These are phyloP conservation scores for Mimosa pudica DNA, from an alignment of 306 rosid genomes.

Conservation along the genomic window DNA sequence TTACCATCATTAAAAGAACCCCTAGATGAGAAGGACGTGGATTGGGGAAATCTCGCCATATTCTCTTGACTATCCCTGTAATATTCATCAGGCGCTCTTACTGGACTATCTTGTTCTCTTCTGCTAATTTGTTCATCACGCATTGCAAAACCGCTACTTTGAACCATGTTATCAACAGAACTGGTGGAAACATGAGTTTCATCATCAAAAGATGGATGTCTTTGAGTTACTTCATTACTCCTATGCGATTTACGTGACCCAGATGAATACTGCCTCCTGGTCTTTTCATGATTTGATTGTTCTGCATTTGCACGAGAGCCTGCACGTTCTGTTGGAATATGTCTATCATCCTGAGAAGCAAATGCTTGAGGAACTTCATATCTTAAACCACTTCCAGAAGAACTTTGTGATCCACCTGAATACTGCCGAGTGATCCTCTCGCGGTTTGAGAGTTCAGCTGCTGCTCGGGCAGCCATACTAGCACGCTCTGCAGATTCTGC, in stretches of 20 bases:
- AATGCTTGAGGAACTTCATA: constrained; percentile 50
- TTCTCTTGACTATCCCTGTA: constrained; percentile 40
- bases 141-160: constrained; percentile 39
- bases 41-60: constrained; percentile 34
- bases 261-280: constrained; percentile 51
- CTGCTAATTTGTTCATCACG: constrained; percentile 36
- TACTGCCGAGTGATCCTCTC: constrained; percentile 46
- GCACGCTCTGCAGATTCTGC: constrained; percentile 97
- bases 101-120: constrained; percentile 43
- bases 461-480: constrained; percentile 96
- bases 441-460: constrained; percentile 87
- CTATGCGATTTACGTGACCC: constrained; percentile 45
- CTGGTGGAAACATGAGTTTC: constrained; percentile 42
- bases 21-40: constrained; percentile 45
- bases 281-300: neutral
- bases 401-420: constrained; percentile 52
- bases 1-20: constrained; percentile 37
- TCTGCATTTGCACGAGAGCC: neutral
- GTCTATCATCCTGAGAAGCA: constrained; percentile 28
- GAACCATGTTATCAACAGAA: constrained; percentile 35
- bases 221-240: constrained; percentile 45
- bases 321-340: constrained; percentile 30
- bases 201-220: constrained; percentile 36
- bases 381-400: constrained; percentile 41
- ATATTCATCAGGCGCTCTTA: constrained; percentile 37